phyloP scores from a whole-genome alignment of 768 basidiomycete species.

The Hemileccinum impolitum region DNA sequence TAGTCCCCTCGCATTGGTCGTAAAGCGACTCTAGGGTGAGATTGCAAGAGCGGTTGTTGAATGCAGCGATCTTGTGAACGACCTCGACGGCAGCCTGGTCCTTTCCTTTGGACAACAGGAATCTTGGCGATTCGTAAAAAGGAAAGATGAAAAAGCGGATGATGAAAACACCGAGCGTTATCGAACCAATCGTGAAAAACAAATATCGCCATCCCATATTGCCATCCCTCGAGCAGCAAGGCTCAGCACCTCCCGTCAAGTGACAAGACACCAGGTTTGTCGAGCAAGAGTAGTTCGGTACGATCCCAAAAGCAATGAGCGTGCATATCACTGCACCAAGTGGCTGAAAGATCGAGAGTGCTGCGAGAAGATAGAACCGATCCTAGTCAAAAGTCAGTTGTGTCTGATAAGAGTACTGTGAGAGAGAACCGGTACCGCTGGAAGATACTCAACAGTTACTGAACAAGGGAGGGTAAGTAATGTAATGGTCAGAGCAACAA shows the following conservation, averaged over 20 bases:
- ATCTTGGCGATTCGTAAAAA: slow-evolving; percentile 14
- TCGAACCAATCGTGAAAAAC: slow-evolving; percentile 5
- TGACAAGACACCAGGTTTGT: slow-evolving; percentile 9
- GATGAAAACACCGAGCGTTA: slow-evolving; percentile 12
- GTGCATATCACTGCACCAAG: neutral
- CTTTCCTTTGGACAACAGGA: slow-evolving; percentile 13
- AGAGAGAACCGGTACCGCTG: slow-evolving; percentile 1
- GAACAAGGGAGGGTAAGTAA: neutral
- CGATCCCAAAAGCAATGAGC: slow-evolving; percentile 8
- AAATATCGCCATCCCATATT: slow-evolving; percentile 23
- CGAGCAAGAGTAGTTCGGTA: slow-evolving; percentile 16
- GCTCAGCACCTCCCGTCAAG: slow-evolving; percentile 8
- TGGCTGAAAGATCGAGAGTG: slow-evolving; percentile 9
- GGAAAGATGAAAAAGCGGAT: slow-evolving; percentile 18
- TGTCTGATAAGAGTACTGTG: neutral
- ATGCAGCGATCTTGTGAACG: slow-evolving; percentile 12
- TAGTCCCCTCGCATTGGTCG: slow-evolving; percentile 1
- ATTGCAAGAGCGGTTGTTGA: slow-evolving; percentile 6
- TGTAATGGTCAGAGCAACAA: neutral
- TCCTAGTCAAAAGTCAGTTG: slow-evolving; percentile 4
- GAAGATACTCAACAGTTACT: slow-evolving; percentile 16
- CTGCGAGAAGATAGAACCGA: slow-evolving; percentile 16
- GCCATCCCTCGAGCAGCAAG: slow-evolving; percentile 13
- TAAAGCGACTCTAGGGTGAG: slow-evolving; percentile 16
- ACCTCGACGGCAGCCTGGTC: slow-evolving; percentile 15